These are phyloP conservation scores for Gossypium schwendimanii DNA, from an alignment of 441 rosid species.

Conservation along the genomic window DNA sequence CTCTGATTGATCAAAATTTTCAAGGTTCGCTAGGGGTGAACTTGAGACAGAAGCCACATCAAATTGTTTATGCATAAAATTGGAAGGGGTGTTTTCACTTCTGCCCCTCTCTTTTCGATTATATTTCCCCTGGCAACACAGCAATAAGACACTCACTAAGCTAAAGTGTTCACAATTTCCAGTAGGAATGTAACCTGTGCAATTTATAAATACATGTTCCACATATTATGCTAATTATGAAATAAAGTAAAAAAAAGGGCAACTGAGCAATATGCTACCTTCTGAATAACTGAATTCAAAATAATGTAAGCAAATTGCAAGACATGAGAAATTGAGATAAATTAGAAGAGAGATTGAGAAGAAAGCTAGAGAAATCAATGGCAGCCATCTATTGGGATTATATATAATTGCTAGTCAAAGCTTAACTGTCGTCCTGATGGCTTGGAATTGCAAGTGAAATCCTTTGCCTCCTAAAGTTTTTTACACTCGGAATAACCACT, in stretches of 20 bases:
- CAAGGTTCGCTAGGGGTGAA: constrained; percentile 14
- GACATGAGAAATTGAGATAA: not conserved
- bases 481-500: not conserved
- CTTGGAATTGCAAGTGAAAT: not conserved
- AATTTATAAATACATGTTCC: not conserved
- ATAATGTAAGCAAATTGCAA: constrained; percentile 1
- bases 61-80: constrained; percentile 19
- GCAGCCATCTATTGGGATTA: not conserved
- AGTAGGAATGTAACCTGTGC: not conserved
- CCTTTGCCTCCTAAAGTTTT: not conserved
- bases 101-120: constrained; percentile 22
- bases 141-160: constrained; percentile 13
- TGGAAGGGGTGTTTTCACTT: constrained; percentile 15
- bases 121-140: constrained; percentile 35
- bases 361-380: not conserved
- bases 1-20: constrained; percentile 24
- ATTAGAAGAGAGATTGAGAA: not conserved
- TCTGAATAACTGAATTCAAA: constrained; percentile 5
- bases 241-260: not conserved
- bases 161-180: not conserved
- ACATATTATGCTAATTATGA: not conserved
- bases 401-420: not conserved
- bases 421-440: not conserved
- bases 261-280: not conserved
- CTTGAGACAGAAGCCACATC: constrained; percentile 17